Evolutionary conservation across 2,329 filamentous ascomycete genomes (phyloP), one percentile per base, ranked within the genome.

Genomic region (Fusarium udum): DNA sequence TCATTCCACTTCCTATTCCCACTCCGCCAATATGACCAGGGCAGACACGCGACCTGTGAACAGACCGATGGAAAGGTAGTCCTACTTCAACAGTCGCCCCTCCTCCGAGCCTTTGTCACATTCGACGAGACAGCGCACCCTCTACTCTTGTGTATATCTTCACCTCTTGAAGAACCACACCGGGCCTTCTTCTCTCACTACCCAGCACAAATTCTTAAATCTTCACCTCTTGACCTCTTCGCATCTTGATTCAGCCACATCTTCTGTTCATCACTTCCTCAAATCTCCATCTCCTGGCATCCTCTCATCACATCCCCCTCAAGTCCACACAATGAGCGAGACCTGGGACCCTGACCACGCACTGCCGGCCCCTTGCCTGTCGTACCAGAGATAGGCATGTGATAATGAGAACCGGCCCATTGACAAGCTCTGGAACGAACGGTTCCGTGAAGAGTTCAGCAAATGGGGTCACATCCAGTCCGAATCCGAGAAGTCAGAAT

Each of bases 341-440:
- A 11, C 8, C 9, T 7, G 39, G 39, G 22, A 42, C 6, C 39
- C 22, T n/a, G 22, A 10, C 22, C 22, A 15, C 39, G 22, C 14
- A 15, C 39, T 15, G 1, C 39, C 22, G 22, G 39, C 22, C 8
- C 14, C 39, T n/a, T 11, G n/a, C 39, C 22, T 42, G 39, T 15
- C 13, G 22, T 40, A 40, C 39, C 15, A 15, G 4, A 6, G 13
- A 15, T 13, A 40, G 39, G 13, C 7, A 14, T 40, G 22, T 9
- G 39, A 40, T n/a, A 1, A 6, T 40, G 2, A n/a, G 39, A 40
- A 15, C 13, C 39, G 7, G 22, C 13, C 22, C 3, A 5, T 42
- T 1, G 39, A n/a, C 13, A 1, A n/a, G 39, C 9, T 42, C 0
- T 42, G 22, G 39, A 42, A 42, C 39, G 0, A 7, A 11, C 8